These are phyloP conservation scores for Sphaceloma murrayae DNA, from an alignment of 2,329 filamentous ascomycete species.

Conservation along the genomic window DNA sequence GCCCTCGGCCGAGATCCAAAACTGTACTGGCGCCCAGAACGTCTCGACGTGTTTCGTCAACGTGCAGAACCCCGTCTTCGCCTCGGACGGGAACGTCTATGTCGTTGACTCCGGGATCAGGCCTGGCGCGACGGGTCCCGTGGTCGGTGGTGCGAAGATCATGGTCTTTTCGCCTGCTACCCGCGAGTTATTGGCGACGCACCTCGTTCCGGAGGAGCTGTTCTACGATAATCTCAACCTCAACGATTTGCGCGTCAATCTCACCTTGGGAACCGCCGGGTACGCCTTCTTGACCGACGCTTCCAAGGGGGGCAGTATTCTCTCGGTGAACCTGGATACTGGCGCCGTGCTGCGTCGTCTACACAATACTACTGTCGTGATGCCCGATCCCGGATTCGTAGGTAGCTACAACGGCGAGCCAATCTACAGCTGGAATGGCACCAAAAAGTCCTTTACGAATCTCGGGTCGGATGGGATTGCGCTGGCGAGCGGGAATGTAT, in stretches of 20 bases:
- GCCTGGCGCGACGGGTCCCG: slow-evolving; percentile 25
- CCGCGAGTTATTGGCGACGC: slow-evolving; percentile 30
- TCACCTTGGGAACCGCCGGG: slow-evolving; percentile 32
- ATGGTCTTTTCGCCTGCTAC: slow-evolving; percentile 34
- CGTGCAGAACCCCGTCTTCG: slow-evolving; percentile 38
- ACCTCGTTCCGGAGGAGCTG: slow-evolving; percentile 30
- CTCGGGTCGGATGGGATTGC: slow-evolving; percentile 29
- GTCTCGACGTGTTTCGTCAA: slow-evolving; percentile 38
- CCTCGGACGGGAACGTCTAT: slow-evolving; percentile 33
- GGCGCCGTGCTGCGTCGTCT: slow-evolving; percentile 31
- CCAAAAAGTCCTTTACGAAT: slow-evolving; percentile 20
- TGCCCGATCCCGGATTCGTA: slow-evolving; percentile 34
- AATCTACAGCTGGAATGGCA: slow-evolving; percentile 25
- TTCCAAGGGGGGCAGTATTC: slow-evolving; percentile 30
- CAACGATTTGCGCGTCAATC: slow-evolving; percentile 38
- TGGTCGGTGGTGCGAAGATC: slow-evolving; percentile 33
- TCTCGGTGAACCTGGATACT: slow-evolving; percentile 33
- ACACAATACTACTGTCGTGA: slow-evolving; percentile 32
- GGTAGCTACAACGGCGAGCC: slow-evolving; percentile 30
- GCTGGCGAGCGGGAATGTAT: slow-evolving; percentile 34
- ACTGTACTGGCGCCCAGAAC: slow-evolving; percentile 32
- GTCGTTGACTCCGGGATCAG: slow-evolving; percentile 35
- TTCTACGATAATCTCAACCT: slow-evolving; percentile 31
- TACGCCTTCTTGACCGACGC: slow-evolving; percentile 37
- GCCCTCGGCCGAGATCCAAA: slow-evolving; percentile 34